Conservation (phyloP, 768 basidiomycete genomes). For the Phlebiopsis gigantea region DNA sequence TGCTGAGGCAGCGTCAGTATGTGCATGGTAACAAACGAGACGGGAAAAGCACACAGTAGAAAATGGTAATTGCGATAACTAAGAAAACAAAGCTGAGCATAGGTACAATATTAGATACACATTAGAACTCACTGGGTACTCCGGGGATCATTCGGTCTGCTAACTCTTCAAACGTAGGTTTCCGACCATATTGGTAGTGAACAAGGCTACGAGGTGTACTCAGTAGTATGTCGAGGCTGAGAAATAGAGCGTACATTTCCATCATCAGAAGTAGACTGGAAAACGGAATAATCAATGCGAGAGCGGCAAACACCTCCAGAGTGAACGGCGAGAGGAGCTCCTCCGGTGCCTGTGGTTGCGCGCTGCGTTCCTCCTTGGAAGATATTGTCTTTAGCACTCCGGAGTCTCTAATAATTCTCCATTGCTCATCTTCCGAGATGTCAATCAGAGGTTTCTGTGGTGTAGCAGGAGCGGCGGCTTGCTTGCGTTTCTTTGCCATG, state of each 20-base stretch:
- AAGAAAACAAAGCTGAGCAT: neutral
- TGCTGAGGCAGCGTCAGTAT: slow-evolving; percentile 47
- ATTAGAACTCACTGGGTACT: slow-evolving; percentile 58
- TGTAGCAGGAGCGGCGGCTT: neutral
- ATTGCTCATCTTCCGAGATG: slow-evolving; percentile 72
- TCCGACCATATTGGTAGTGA: slow-evolving; percentile 71
- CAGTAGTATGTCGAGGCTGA: neutral
- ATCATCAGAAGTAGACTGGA: slow-evolving; percentile 73
- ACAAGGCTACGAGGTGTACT: slow-evolving; percentile 46
- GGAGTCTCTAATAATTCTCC: slow-evolving; percentile 65
- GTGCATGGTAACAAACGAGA: too few relatives aligned
- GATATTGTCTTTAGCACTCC: slow-evolving; percentile 33
- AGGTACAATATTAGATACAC: neutral
- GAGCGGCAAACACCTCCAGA: slow-evolving; percentile 67
- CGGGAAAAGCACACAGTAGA: slow-evolving; percentile 53
- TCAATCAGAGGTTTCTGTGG: slow-evolving; percentile 24
- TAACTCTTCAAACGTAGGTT: slow-evolving; percentile 43
- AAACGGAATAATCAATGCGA: slow-evolving; percentile 65
- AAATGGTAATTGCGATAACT: slow-evolving; percentile 75
- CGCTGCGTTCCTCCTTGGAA: slow-evolving; percentile 5
- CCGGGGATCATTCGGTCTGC: slow-evolving; percentile 56
- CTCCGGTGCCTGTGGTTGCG: slow-evolving; percentile 23
- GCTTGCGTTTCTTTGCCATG: slow-evolving; percentile 22
- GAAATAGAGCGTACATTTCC: slow-evolving; percentile 64
- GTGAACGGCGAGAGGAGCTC: slow-evolving; percentile 33